A percentile compares a stretch with the other conserved stretches of the same genome.
Conservation (phyloP, 1,284 basidiomycete species). For the Puccinia coronata region DNA sequence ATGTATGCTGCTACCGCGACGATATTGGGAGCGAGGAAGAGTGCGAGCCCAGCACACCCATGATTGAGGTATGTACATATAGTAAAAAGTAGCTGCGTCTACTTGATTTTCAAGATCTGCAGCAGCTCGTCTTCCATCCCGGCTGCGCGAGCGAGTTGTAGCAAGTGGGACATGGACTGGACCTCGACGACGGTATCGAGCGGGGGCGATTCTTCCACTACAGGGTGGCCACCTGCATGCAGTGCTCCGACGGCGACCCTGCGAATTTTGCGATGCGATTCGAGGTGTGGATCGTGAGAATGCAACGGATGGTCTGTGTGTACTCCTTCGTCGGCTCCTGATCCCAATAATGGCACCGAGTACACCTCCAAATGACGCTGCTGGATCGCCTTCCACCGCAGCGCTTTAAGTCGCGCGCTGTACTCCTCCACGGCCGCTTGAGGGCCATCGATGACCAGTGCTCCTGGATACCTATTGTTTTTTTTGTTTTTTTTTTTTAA, state of each 20-base stretch:
- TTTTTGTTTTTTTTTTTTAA: no score
- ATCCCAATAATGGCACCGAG: neutral
- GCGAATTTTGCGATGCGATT: constrained; percentile 13
- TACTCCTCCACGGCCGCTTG: neutral
- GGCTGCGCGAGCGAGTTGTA: neutral
- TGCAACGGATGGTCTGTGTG: no score
- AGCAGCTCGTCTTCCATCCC: neutral
- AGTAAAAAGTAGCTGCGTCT: no score
- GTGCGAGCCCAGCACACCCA: no score
- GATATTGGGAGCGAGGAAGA: no score
- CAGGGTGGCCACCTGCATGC: no score
- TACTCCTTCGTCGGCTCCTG: no score
- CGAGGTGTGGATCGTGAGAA: neutral
- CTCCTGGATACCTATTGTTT: constrained; percentile 35
- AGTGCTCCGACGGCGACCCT: no score
- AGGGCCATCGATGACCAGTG: constrained; percentile 18
- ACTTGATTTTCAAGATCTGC: constrained; percentile 33
- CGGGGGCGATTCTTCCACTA: neutral
- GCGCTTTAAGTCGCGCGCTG: neutral
- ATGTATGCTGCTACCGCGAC: no score
- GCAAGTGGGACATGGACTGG: constrained; percentile 10
- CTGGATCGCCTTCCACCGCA: constrained; percentile 37
- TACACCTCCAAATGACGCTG: constrained; percentile 25
- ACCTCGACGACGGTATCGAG: constrained; percentile 7
- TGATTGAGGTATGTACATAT: no score